These are phyloP conservation scores for Ceratobasidium sp. DNA, from an alignment of 1,284 basidiomycete species.

Conservation along the genomic window DNA sequence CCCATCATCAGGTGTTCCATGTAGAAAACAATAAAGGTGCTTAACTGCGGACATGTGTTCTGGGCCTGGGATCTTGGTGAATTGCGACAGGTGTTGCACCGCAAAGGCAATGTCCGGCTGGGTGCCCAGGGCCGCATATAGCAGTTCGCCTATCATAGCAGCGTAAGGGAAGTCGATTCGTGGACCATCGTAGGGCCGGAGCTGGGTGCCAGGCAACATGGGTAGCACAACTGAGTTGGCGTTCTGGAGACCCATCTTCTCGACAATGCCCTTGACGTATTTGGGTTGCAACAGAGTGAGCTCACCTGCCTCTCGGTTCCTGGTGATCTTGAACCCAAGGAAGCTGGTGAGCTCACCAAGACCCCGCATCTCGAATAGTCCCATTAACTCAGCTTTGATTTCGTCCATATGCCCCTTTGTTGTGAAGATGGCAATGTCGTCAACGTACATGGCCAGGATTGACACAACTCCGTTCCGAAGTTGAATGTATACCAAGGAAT, in stretches of 20 bases:
- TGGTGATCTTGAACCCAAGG: conserved; percentile 5
- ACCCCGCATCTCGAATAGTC: conserved; percentile 3
- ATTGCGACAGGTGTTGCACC: conserved; percentile 6
- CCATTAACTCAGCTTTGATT: neutral
- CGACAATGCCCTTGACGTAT: neutral
- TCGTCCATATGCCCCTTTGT: neutral
- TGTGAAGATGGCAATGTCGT: conserved; percentile 7
- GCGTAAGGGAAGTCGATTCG: conserved; percentile 8
- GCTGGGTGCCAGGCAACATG: neutral
- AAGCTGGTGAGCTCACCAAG: neutral
- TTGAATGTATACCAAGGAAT: neutral
- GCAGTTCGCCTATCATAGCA: conserved; percentile 23
- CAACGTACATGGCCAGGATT: conserved; percentile 9
- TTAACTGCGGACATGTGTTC: conserved; percentile 47
- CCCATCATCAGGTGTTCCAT: conserved; percentile 44
- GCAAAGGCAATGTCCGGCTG: conserved; percentile 32
- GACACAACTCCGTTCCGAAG: neutral
- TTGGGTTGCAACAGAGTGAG: neutral
- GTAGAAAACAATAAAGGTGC: conserved; percentile 48
- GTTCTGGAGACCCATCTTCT: neutral
- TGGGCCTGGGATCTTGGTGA: neutral
- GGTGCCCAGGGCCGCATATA: conserved; percentile 40
- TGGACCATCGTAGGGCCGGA: neutral
- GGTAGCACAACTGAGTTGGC: neutral
- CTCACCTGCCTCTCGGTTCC: neutral